Conservation (phyloP, 1,284 basidiomycete genomes). For the Fomitiporia mediterranea region DNA sequence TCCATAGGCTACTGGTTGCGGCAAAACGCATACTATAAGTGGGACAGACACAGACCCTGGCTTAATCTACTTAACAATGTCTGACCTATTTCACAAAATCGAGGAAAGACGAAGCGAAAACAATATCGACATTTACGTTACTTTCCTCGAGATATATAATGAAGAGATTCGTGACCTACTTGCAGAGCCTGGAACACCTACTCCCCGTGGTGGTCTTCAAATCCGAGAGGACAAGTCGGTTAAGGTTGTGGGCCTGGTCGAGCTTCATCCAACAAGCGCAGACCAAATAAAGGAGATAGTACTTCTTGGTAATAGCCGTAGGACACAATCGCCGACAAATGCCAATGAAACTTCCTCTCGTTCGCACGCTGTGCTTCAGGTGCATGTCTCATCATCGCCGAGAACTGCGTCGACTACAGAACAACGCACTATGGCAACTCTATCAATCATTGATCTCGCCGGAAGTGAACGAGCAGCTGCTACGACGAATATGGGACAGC, state of each 20-base stretch:
- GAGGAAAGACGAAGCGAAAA: constrained; percentile 78
- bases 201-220: constrained; percentile 77
- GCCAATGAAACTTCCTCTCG: constrained; percentile 94
- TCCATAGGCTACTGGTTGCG: constrained; percentile 89
- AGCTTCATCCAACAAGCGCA: constrained; percentile 73
- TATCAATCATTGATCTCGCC: constrained; percentile 95
- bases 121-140: constrained; percentile 82
- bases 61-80: constrained; percentile 95
- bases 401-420: constrained; percentile 77
- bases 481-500: constrained; percentile 93
- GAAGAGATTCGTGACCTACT: constrained; percentile 97
- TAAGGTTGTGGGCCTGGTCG: constrained; percentile 81
- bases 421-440: constrained; percentile 76
- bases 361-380: constrained; percentile 93
- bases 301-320: constrained; percentile 76
- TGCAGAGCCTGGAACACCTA: constrained; percentile 59
- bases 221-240: constrained; percentile 92
- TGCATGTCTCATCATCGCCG: constrained; percentile 86
- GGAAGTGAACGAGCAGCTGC: constrained; percentile 94
- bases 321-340: constrained; percentile 90
- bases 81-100: constrained; percentile 88
- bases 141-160: constrained; percentile 97
- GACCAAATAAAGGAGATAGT: constrained; percentile 94
- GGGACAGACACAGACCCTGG: constrained; percentile 84
- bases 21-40: constrained; percentile 97